Base-by-base conservation (phyloP, 331 rosid species). In the Erythrophleum ivorense region DNA sequence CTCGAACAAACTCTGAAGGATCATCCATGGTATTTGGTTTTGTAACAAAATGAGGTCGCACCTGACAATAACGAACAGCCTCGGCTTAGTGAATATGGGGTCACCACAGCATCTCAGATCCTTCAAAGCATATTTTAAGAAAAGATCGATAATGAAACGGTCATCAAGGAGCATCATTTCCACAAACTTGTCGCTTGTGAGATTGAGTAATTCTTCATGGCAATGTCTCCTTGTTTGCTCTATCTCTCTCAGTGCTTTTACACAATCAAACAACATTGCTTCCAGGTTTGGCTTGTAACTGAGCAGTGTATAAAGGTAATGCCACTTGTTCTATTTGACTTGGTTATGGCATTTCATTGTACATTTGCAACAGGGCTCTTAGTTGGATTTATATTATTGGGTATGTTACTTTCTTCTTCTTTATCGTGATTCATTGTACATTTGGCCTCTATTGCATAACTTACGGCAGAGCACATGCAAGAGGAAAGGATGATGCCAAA, bases 81-180 rank as follows among this genome's bases (percentile, higher is more conserved):
- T 86, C 15, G 53, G 66, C 5, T 49, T 75, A 34, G 60, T 63
- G 75, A 90, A 90, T 60, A 88, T 67, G 14, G 85, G 82, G 46
- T 90, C 94, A 19, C 75, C 80, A 31, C 81, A 74, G 29, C 85
- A 84, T 68, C 90, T 75, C 7, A 88, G 79, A 74, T 79, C 81
- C 82, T 62, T 90, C 2, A 82, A 8, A 18, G 85, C 15, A 29
- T 64, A 82, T 78, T 80, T 83, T 18, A 87, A 70, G 83, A 90
- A 83, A 0, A 90, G 83, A 82, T 90, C 94, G 19, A 90, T 89
- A 79, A 88, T 63, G 86, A 90, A 90, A 71, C 91, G 85, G 21
- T 86, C 84, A 81, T 90, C 94, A 49, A 90, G 57, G 36, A 90
- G 36, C 91, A 90, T 77, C 57, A 88, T 80, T 70, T 78, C 84